phyloP scores from a whole-genome alignment of 805 yeast species.

The Cyberlindnera galapagoensis region DNA sequence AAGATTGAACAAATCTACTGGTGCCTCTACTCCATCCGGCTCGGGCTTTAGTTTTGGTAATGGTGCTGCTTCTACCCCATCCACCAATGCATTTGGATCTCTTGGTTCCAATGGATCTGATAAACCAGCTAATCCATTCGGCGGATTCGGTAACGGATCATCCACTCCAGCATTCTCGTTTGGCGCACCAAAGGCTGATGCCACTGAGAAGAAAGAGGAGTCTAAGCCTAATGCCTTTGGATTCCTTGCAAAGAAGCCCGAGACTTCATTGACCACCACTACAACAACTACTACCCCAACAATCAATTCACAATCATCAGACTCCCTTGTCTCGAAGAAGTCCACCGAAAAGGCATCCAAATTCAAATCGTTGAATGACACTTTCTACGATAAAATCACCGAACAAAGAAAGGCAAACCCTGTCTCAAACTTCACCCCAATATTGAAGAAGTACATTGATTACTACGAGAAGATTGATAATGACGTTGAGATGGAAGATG shows the following conservation, averaged over 20 bases:
- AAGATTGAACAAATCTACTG: conserved; percentile 25
- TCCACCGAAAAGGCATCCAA: conserved; percentile 37
- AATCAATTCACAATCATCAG: no score
- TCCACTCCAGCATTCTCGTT: conserved; percentile 7
- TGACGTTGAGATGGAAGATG: conserved; percentile 18
- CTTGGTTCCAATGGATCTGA: conserved; percentile 4
- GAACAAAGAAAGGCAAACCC: conserved; percentile 37
- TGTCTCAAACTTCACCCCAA: conserved; percentile 47
- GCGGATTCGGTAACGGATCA: conserved; percentile 4
- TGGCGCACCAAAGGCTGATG: conserved; percentile 5
- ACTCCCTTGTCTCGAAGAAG: conserved; percentile 11
- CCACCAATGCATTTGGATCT: conserved; percentile 10
- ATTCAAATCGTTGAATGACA: conserved; percentile 59
- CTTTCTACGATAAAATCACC: conserved; percentile 44
- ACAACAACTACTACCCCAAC: no score
- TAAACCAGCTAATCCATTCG: conserved; percentile 8
- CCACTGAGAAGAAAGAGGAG: conserved; percentile 6
- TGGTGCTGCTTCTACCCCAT: background rate
- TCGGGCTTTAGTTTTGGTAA: conserved; percentile 1
- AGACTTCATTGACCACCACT: no score
- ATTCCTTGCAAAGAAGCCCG: no score
- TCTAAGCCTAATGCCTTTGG: conserved; percentile 11
- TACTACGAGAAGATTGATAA: conserved; percentile 38
- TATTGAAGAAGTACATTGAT: conserved; percentile 51
- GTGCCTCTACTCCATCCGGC: background rate